Base-by-base conservation (phyloP, 495 filamentous ascomycete genomes). In the Viridothelium virens region DNA sequence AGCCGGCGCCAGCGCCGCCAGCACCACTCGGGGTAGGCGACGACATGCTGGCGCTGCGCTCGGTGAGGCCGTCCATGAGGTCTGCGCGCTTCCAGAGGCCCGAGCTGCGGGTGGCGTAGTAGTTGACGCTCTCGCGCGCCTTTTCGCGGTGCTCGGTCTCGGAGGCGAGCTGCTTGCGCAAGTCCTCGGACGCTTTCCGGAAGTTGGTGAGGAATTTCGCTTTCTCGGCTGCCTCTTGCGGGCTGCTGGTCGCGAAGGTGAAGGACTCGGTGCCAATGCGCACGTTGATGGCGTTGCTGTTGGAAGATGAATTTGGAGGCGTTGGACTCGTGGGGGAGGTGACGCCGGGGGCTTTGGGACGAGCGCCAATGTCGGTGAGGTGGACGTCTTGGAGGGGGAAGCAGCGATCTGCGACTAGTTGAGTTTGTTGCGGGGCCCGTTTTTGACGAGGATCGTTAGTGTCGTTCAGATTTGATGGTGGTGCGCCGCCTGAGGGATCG, bases 341-440 rank as follows among this genome's bases (percentile, higher is more conserved):
- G 5, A 59, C 36, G 25, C 53, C 53, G 9, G 53, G 25, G 10
- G n/a, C 14, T 36, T 59, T 59, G 3, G 53, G 53, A 36, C 53
- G 53, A 3, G 53, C 53, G 14, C 53, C 53, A 70, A 98, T 84
- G 75, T 99, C 94, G 11, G 93, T 87, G 73, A 97, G 88, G 75
- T 96, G 91, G 44, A 97, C 90, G 66, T 97, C 95, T 63, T 95
- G 83, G 47, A 99, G 79, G 36, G 91, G 89, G 92, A 92, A 99
- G 75, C 94, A 99, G 53, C 91, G 84, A 74, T 96, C 93, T 0
- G 95, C 93, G 1, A 96, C 88, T 37, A 96, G 83, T 72, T 94
- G 94, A 5, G 86, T 87, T 41, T 86, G 81, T 11, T 33, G 50
- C 16, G 64, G 38, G 9, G 59, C 25, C 10, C 25, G 68, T 63